Evolutionary conservation across 1,284 basidiomycete species (phyloP).

Genomic region (Leccinum subatratum): DNA sequence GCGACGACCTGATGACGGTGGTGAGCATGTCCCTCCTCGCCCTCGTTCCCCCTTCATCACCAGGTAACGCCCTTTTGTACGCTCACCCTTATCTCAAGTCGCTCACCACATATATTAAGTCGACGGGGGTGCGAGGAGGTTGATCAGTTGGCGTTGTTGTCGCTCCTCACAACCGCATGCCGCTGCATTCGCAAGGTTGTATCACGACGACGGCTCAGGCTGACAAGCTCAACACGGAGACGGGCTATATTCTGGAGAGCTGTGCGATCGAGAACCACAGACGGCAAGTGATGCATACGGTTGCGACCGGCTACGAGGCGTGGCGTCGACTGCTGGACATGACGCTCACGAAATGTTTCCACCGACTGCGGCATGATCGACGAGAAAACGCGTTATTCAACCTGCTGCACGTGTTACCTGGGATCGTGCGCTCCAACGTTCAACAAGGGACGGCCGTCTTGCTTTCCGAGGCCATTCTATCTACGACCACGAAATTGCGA

Average conservation of each 20-base stretch:
- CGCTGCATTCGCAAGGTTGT: conserved; percentile 63
- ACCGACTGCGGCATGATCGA: conserved; percentile 68
- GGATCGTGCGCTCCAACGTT: conserved; percentile 51
- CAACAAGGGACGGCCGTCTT: background rate
- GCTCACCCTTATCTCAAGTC: too few relatives aligned
- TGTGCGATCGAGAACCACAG: conserved; percentile 44
- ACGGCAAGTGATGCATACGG: conserved; percentile 42
- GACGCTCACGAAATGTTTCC: background rate
- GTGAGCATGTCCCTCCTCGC: too few relatives aligned
- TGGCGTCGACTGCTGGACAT: conserved; percentile 77
- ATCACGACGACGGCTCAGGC: conserved; percentile 43
- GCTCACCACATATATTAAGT: too few relatives aligned
- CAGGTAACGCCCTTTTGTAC: too few relatives aligned
- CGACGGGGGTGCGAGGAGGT: conserved; percentile 70
- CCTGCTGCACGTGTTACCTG: conserved; percentile 73
- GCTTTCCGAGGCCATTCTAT: background rate
- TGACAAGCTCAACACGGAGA: conserved; percentile 68
- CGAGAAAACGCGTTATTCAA: conserved; percentile 86
- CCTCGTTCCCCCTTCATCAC: too few relatives aligned
- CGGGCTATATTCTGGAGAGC: conserved; percentile 70
- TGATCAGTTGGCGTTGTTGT: conserved; percentile 67
- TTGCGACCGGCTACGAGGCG: conserved; percentile 47
- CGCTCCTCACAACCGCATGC: conserved; percentile 59
- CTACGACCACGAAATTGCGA: background rate
- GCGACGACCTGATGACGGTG: too few relatives aligned